Percentiles rank a stretch among this genome's conserved stretches.
These are phyloP conservation scores for Penicillium sp. DNA, from an alignment of 2,329 filamentous ascomycete genomes.

Conservation along the genomic window DNA sequence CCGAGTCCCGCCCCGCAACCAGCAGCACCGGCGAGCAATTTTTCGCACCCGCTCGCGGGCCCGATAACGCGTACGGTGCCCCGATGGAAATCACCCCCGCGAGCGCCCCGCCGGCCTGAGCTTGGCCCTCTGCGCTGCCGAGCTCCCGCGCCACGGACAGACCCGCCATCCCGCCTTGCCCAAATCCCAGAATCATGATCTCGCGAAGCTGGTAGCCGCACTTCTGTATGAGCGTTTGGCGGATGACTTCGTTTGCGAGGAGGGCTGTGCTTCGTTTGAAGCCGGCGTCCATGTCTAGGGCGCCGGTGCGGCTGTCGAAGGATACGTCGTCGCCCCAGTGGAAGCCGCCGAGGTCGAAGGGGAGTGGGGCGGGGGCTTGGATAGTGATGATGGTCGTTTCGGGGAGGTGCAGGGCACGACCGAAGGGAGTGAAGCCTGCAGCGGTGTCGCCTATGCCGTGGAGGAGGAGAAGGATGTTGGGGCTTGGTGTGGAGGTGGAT, in stretches of 20 bases:
- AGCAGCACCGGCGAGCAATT: conserved; percentile 46
- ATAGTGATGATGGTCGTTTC: conserved; percentile 76
- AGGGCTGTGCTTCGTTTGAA: conserved; percentile 54
- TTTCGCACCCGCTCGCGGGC: conserved; percentile 33
- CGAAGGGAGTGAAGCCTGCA: conserved; percentile 68
- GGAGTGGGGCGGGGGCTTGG: conserved; percentile 69
- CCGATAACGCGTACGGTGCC: conserved; percentile 43
- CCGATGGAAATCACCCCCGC: conserved; percentile 48
- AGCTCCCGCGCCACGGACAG: conserved; percentile 58
- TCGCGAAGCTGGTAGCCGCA: conserved; percentile 64
- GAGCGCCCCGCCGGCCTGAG: conserved; percentile 30
- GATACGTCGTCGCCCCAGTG: conserved; percentile 71
- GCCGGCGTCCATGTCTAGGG: conserved; percentile 64
- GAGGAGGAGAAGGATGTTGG: conserved; percentile 76
- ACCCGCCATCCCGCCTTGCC: conserved; percentile 67
- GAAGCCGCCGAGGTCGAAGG: conserved; percentile 67
- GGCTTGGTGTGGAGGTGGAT: conserved; percentile 53
- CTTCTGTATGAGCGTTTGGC: conserved; percentile 53
- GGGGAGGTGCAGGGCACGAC: conserved; percentile 68
- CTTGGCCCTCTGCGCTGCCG: conserved; percentile 5
- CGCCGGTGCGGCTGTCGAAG: conserved; percentile 54
- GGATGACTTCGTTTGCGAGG: conserved; percentile 56
- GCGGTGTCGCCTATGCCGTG: conserved; percentile 83
- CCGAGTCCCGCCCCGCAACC: conserved; percentile 42
- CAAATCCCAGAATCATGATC: conserved; percentile 67